phyloP scores from a whole-genome alignment of 2,329 filamentous ascomycete genomes.

The Sarocladiaceae sp. region DNA sequence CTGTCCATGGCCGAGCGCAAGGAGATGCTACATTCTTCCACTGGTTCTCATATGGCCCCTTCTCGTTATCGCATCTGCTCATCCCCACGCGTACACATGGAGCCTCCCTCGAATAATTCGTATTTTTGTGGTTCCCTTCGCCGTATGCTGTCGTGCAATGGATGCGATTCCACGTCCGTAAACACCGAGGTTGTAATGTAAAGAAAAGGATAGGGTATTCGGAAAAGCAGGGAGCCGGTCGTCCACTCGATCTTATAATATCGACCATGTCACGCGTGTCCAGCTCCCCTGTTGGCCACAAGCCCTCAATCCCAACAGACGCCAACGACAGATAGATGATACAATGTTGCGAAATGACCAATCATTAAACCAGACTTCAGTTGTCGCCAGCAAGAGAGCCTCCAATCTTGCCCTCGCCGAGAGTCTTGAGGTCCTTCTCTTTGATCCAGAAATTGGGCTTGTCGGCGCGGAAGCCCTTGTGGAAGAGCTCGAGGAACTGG shows the following conservation, averaged over 20 bases:
- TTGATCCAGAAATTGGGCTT: slow-evolving; percentile 30
- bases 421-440: slow-evolving; percentile 27
- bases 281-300: too few relatives aligned
- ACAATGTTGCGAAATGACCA: background rate
- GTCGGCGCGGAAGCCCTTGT: slow-evolving; percentile 29
- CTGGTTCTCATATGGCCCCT: too few relatives aligned
- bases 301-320: background rate
- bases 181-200: background rate
- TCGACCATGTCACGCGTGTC: too few relatives aligned
- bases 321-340: background rate
- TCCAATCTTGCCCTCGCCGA: slow-evolving; percentile 9
- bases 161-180: background rate
- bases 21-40: too few relatives aligned
- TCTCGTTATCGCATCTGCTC: background rate
- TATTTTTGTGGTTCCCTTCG: background rate
- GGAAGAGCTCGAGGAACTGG: slow-evolving; percentile 28
- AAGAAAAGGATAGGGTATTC: background rate
- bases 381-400: background rate
- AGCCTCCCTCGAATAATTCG: too few relatives aligned
- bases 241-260: too few relatives aligned
- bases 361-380: background rate
- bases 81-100: background rate
- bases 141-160: background rate
- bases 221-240: too few relatives aligned
- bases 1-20: too few relatives aligned